A percentile compares a stretch with the other conserved stretches of the same genome.
Conservation (phyloP, 2,329 filamentous ascomycete species). For the Aspergillus sergii region DNA sequence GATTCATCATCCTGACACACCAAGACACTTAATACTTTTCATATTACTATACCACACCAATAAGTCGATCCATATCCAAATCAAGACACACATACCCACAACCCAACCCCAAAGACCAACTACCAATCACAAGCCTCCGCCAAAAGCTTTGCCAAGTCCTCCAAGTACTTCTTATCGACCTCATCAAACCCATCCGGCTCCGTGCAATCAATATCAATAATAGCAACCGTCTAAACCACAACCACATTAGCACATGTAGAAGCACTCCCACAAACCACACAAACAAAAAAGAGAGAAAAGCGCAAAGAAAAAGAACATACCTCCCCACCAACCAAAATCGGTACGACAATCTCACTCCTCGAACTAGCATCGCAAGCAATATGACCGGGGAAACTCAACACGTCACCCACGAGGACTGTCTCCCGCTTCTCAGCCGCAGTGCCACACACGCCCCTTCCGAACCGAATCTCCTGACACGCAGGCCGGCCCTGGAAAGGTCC, state of each 20-base stretch:
- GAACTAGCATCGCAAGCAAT: slow-evolving; percentile 53
- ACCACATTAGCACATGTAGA: background rate
- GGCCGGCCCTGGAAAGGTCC: slow-evolving; percentile 54
- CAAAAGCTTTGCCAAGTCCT: slow-evolving; percentile 44
- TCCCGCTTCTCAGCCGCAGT: slow-evolving; percentile 43
- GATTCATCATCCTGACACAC: too few species aligned
- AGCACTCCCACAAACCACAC: background rate
- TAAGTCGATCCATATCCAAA: background rate
- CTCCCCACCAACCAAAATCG: slow-evolving; percentile 44
- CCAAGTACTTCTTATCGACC: slow-evolving; percentile 46
- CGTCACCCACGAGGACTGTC: slow-evolving; percentile 48
- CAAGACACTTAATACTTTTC: background rate
- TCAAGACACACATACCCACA: background rate
- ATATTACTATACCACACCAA: background rate
- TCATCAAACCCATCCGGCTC: slow-evolving; percentile 48
- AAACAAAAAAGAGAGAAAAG: background rate
- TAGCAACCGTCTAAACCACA: slow-evolving; percentile 45
- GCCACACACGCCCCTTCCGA: slow-evolving; percentile 52
- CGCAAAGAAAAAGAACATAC: slow-evolving; percentile 28
- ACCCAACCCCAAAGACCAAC: background rate
- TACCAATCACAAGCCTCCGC: slow-evolving; percentile 47
- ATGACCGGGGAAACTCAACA: slow-evolving; percentile 49
- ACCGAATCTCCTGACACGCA: slow-evolving; percentile 51
- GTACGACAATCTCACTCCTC: slow-evolving; percentile 53
- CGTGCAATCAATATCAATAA: slow-evolving; percentile 53